Conservation (phyloP, 805 yeast genomes). For the Metschnikowia continentalis region DNA sequence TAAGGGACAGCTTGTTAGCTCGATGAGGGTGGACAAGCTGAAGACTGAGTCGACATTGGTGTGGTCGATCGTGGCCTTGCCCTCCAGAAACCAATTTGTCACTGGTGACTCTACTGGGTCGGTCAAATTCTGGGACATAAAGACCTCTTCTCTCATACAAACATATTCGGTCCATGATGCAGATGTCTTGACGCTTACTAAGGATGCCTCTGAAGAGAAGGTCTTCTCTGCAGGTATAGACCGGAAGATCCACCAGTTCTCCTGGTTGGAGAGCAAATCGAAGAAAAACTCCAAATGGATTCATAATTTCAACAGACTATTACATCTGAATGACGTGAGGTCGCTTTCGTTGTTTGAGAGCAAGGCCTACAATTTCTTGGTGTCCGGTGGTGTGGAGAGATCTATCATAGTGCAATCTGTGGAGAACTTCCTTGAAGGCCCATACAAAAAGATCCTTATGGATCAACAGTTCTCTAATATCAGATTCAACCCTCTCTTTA, state of each 20-base stretch:
- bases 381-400: slow-evolving; percentile 82
- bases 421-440: slow-evolving; percentile 65
- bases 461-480: slow-evolving; percentile 56
- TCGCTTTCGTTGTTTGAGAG: slow-evolving; percentile 69
- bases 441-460: slow-evolving; percentile 64
- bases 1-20: slow-evolving; percentile 67
- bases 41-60: slow-evolving; percentile 83
- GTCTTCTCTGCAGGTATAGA: slow-evolving; percentile 92
- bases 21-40: slow-evolving; percentile 90
- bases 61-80: slow-evolving; percentile 75
- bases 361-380: slow-evolving; percentile 60
- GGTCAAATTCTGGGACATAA: slow-evolving; percentile 87
- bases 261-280: slow-evolving; percentile 34
- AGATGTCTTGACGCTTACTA: slow-evolving; percentile 73
- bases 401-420: slow-evolving; percentile 63
- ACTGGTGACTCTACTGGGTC: slow-evolving; percentile 96
- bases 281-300: slow-evolving; percentile 58
- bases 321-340: slow-evolving; percentile 85
- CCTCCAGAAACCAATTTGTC: slow-evolving; percentile 67
- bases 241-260: slow-evolving; percentile 77
- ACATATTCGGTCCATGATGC: slow-evolving; percentile 84
- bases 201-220: slow-evolving; percentile 55
- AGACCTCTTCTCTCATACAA: slow-evolving; percentile 71
- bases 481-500: slow-evolving; percentile 41
- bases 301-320: slow-evolving; percentile 65